A percentile compares a stretch with the other conserved stretches of the same genome.
Evolutionary conservation across 257 asterid genomes (phyloP).

Genomic region (Solanum tarijense): DNA sequence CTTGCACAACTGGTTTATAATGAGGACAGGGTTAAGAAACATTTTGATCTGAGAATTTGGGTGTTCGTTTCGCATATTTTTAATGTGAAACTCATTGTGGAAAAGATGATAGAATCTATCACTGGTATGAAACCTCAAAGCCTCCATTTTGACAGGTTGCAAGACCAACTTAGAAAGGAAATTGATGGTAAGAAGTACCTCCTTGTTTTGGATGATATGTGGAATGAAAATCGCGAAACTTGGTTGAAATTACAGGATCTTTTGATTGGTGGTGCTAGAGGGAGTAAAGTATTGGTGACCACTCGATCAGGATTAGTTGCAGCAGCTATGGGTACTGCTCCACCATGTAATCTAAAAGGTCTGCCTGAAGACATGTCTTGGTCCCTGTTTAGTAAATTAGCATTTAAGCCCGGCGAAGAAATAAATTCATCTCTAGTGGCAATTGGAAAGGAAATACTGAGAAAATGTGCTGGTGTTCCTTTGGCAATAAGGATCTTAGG

Average conservation of each 20-base stretch:
- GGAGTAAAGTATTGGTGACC: conserved; percentile 13
- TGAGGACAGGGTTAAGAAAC: neutral
- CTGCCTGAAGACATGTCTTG: conserved; percentile 6
- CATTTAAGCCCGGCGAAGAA: conserved; percentile 8
- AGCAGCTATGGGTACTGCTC: neutral
- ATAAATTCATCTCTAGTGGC: neutral
- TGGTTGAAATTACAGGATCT: conserved; percentile 12
- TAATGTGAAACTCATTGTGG: neutral
- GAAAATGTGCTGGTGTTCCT: conserved; percentile 16
- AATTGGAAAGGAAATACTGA: conserved; percentile 13
- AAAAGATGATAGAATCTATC: neutral
- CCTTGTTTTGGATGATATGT: conserved; percentile 5
- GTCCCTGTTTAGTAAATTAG: conserved; percentile 9
- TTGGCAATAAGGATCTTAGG: conserved; percentile 11
- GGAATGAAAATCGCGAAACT: conserved; percentile 11
- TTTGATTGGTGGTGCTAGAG: conserved; percentile 1
- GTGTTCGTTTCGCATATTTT: conserved; percentile 5
- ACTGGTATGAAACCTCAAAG: neutral
- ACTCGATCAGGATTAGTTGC: conserved; percentile 10
- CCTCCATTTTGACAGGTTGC: neutral
- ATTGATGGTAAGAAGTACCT: neutral
- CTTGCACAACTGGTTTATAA: conserved; percentile 9
- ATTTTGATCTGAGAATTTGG: conserved; percentile 9
- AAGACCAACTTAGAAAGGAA: neutral
- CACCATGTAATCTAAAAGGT: neutral